Base-by-base conservation (phyloP, 805 yeast genomes). In the Kodamaea nitidulidarum region DNA sequence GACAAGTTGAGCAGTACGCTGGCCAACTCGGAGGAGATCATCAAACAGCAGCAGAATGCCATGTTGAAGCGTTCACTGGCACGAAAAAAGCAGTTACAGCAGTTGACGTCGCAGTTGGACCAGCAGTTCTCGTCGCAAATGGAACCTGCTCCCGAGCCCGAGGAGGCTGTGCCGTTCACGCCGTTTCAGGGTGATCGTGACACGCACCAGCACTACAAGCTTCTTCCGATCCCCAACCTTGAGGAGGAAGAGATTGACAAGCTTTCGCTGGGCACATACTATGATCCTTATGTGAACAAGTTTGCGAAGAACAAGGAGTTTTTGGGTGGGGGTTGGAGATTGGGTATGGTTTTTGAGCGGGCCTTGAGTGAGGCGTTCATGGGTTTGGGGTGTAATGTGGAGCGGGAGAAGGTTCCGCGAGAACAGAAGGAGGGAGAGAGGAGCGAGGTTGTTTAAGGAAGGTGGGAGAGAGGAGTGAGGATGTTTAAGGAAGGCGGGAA, bases 151-250 rank as follows among this genome's bases (percentile, higher is more conserved):
- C 31, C 29, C 11, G 42, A 34, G 11, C 56, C 63, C 12, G 60
- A 54, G 20, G 55, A 42, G 8, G 56, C 45, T 11, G 39, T 35
- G 32, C 98, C 98, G 12, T 91, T 90, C 59, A 88, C 98, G 8
- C 98, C 98, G 7, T 91, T 91, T 63, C 80, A 82, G 54, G 97
- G 97, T 32, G 98, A 91, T 62, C 71, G 93, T 44, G 81, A 83
- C 42, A 44, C 65, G 6, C 61, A 67, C 16, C 69, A 70, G 39
- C 69, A 74, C 20, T 88, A 78, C 61, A 64, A 60, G 8, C 61
- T 80, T 18, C 51, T 67, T 44, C 51, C 60, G 16, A 54, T 55
- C 8, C 54, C 61, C 4, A 33, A 43, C 10, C 55, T 54, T 17
- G 42, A 47, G 25, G 60, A 52, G 24, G 58, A 57, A 20, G 52